phyloP scores from a whole-genome alignment of 305 asterid species.

The Rubia occidens region DNA sequence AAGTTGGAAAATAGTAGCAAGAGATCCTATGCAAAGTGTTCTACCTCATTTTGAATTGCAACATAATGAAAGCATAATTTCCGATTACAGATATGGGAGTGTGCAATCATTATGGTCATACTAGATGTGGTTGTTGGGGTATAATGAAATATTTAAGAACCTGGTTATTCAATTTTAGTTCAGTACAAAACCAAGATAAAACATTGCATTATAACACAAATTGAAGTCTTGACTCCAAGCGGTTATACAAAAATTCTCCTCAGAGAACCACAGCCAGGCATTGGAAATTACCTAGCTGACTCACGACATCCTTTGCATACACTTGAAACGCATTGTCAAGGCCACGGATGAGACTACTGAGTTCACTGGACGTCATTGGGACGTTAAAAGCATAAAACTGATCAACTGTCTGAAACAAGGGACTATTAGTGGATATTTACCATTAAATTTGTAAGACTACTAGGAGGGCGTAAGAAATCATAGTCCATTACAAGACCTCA shows the following conservation, averaged over 20 bases:
- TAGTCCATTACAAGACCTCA: neutral
- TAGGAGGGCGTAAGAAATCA: neutral
- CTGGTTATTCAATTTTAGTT: neutral
- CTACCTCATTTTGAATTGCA: neutral
- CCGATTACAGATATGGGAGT: neutral
- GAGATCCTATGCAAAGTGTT: neutral
- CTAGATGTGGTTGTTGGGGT: neutral
- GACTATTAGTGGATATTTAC: constrained; percentile 16
- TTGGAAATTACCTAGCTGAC: constrained; percentile 54
- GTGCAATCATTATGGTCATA: neutral
- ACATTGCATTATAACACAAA: neutral
- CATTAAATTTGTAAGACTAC: neutral
- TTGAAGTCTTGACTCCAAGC: too few relatives aligned
- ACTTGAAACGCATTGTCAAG: constrained; percentile 96
- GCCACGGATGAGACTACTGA: constrained; percentile 84
- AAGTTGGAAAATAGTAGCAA: neutral
- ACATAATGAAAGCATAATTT: neutral
- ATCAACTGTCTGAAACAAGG: constrained; percentile 78
- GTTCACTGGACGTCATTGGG: constrained; percentile 90
- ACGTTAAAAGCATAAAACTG: constrained; percentile 87
- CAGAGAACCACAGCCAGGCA: neutral
- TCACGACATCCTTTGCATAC: constrained; percentile 63
- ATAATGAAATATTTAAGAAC: neutral
- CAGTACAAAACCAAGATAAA: neutral
- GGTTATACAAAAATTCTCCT: neutral